Evolutionary conservation across 306 rosid genomes (phyloP).

Genomic region (Vicia faba): DNA sequence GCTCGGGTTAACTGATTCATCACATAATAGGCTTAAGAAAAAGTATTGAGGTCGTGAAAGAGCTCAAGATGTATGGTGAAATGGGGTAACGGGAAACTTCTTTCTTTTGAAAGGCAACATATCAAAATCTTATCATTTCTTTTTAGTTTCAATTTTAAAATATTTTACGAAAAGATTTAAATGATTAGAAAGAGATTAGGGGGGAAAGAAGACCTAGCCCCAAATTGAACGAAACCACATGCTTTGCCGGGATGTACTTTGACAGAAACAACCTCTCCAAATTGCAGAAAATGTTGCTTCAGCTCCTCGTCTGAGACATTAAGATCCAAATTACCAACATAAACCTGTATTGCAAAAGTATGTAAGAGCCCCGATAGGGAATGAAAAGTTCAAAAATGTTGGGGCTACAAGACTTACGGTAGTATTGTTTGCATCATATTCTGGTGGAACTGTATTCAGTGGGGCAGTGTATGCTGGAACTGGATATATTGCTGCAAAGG

Average conservation of each 20-base stretch:
- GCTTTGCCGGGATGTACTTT: constrained; percentile 80
- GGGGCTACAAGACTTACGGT: constrained; percentile 55
- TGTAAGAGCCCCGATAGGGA: constrained; percentile 31
- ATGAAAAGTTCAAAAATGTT: constrained; percentile 3
- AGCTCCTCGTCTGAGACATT: constrained; percentile 80
- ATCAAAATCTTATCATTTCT: constrained; percentile 11
- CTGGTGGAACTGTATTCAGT: constrained; percentile 54
- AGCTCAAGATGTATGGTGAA: constrained; percentile 30
- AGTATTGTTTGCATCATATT: constrained; percentile 75
- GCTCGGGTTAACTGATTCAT: constrained; percentile 24
- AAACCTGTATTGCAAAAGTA: constrained; percentile 54
- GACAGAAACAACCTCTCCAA: constrained; percentile 73
- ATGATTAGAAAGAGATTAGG: constrained; percentile 11
- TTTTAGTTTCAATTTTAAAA: not conserved
- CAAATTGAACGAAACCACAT: constrained; percentile 86
- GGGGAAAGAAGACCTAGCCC: constrained; percentile 54
- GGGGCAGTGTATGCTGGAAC: constrained; percentile 64
- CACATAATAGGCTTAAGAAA: constrained; percentile 6
- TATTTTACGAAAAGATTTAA: constrained; percentile 14
- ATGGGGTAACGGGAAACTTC: constrained; percentile 13
- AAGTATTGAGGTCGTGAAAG: constrained; percentile 2
- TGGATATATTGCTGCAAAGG: constrained; percentile 65
- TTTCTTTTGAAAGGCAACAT: constrained; percentile 6
- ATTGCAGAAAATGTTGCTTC: constrained; percentile 80
- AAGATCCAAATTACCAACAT: constrained; percentile 89